These are phyloP conservation scores for Marasmius oreades DNA, from an alignment of 1,284 basidiomycete species.

Conservation along the genomic window DNA sequence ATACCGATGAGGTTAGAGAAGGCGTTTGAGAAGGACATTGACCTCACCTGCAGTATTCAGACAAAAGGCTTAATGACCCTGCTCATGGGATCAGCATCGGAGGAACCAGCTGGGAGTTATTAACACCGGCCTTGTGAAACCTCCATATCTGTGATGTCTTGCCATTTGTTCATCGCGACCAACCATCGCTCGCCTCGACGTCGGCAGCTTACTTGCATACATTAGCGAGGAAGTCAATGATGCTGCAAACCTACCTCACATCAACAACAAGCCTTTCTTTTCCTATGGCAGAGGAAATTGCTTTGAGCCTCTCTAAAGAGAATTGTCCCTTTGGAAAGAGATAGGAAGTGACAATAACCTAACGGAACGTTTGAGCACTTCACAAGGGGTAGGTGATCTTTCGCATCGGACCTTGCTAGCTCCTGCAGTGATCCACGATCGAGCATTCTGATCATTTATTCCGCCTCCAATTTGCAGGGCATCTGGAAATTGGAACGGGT, in stretches of 20 bases:
- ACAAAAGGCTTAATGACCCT: constrained; percentile 72
- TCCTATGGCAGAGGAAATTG: constrained; percentile 66
- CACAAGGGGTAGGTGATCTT: neutral
- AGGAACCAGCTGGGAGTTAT: neutral
- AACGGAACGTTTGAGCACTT: neutral
- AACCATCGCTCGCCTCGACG: constrained; percentile 79
- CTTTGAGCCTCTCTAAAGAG: constrained; percentile 67
- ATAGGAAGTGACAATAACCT: constrained; percentile 97
- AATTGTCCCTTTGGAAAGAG: constrained; percentile 87
- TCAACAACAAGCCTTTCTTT: constrained; percentile 93
- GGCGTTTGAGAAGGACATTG: neutral
- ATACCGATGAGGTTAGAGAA: neutral
- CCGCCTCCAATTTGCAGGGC: constrained; percentile 94
- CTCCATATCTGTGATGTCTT: constrained; percentile 92
- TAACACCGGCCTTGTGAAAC: constrained; percentile 66
- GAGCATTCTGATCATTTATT: constrained; percentile 80
- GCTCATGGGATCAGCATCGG: neutral
- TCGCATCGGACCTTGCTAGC: constrained; percentile 76
- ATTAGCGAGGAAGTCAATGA: neutral
- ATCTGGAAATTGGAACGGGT: constrained; percentile 32
- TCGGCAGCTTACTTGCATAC: constrained; percentile 65
- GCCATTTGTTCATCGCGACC: constrained; percentile 99
- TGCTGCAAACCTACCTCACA: constrained; percentile 62
- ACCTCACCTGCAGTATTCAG: constrained; percentile 73
- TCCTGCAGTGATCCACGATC: constrained; percentile 83